Evolutionary conservation across 2,329 filamentous ascomycete genomes (phyloP).

Genomic region (Endoconidiophora laricicola): DNA sequence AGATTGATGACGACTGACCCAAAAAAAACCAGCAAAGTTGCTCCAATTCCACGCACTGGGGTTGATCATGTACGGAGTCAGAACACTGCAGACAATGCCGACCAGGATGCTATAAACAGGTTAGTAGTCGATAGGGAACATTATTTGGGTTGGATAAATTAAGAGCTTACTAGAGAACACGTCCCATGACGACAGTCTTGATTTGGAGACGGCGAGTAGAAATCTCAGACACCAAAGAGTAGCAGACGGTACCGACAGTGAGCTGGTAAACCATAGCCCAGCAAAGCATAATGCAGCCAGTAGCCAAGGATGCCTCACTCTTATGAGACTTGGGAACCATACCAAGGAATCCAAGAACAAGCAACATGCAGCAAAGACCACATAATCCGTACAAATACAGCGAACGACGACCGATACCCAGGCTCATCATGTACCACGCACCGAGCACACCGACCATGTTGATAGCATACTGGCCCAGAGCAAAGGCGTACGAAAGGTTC

Average conservation of each 20-base stretch:
- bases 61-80: slow-evolving; percentile 90
- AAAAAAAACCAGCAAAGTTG: slow-evolving; percentile 79
- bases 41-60: slow-evolving; percentile 74
- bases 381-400: slow-evolving; percentile 64
- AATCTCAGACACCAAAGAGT: slow-evolving; percentile 73
- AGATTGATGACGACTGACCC: slow-evolving; percentile 29
- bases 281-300: slow-evolving; percentile 68
- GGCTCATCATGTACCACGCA: slow-evolving; percentile 64
- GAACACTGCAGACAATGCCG: slow-evolving; percentile 61
- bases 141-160: not conserved
- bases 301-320: slow-evolving; percentile 50
- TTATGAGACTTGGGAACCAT: slow-evolving; percentile 47
- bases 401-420: slow-evolving; percentile 56
- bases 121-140: not conserved
- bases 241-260: slow-evolving; percentile 77
- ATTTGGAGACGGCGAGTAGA: slow-evolving; percentile 71
- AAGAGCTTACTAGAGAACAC: slow-evolving; percentile 48
- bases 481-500: slow-evolving; percentile 38
- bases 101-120: slow-evolving; percentile 48
- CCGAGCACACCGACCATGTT: slow-evolving; percentile 71
- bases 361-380: slow-evolving; percentile 57
- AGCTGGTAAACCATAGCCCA: slow-evolving; percentile 77
- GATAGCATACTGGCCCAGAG: slow-evolving; percentile 49
- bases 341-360: slow-evolving; percentile 72
- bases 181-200: slow-evolving; percentile 78